Conservation (phyloP, 2,329 filamentous ascomycete genomes). For the Cladosporium halotolerans region DNA sequence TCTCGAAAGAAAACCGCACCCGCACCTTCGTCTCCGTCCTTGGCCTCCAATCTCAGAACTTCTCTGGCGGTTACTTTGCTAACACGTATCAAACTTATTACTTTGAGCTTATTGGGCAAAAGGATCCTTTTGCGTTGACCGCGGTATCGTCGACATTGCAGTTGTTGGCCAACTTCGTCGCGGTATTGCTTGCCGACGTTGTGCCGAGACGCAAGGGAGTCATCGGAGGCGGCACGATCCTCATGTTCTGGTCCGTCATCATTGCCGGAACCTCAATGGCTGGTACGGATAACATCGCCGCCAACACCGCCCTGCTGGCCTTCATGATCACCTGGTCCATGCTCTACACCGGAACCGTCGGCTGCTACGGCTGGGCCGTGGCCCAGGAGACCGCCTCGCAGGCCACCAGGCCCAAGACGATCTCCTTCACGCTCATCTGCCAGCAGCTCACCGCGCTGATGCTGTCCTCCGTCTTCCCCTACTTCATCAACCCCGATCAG, state of each 20-base stretch:
- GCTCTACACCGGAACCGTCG: constrained; percentile 22
- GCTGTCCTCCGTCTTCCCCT: constrained; percentile 33
- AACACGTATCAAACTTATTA: constrained; percentile 21
- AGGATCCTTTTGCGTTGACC: constrained; percentile 20
- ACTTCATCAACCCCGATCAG: constrained; percentile 35
- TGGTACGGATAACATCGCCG: constrained; percentile 17
- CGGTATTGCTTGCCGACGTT: constrained; percentile 18
- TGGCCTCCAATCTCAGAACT: constrained; percentile 22
- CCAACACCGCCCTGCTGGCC: constrained; percentile 19
- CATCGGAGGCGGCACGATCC: constrained; percentile 19
- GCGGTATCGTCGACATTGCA: constrained; percentile 21
- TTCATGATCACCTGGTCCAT: constrained; percentile 27
- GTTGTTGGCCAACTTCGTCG: constrained; percentile 21
- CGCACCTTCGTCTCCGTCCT: constrained; percentile 23
- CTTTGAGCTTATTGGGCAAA: constrained; percentile 22
- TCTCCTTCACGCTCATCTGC: constrained; percentile 23
- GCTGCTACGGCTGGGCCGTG: constrained; percentile 24
- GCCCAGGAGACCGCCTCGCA: constrained; percentile 23
- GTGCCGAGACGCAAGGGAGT: constrained; percentile 21
- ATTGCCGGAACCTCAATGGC: constrained; percentile 21
- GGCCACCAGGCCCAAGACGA: constrained; percentile 22
- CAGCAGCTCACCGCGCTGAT: constrained; percentile 33
- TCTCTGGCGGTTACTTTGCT: constrained; percentile 19
- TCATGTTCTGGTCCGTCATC: constrained; percentile 22
- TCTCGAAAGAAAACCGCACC: constrained; percentile 22